A percentile compares a stretch with the other conserved stretches of the same genome.
phyloP scores from a whole-genome alignment of 306 rosid genomes.

The Lagenaria siceraria region DNA sequence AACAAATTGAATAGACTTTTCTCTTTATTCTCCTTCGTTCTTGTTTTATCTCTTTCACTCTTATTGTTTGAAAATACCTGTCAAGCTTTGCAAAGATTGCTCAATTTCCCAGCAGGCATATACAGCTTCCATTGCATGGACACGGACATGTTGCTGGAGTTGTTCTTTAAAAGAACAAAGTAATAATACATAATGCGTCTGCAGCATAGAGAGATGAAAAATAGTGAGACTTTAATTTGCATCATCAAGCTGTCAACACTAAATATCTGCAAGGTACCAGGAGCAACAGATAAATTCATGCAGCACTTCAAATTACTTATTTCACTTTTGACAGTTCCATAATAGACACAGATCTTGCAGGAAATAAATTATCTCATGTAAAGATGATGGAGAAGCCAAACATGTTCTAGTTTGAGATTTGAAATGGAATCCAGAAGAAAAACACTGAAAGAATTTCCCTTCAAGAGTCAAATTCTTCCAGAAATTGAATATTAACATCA shows the following conservation, averaged over 20 bases:
- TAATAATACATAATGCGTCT: conserved; percentile 92
- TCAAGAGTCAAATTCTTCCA: neutral
- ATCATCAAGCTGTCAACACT: neutral
- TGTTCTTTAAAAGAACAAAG: conserved; percentile 98
- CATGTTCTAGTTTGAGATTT: neutral
- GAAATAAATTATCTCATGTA: neutral
- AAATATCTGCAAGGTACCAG: neutral
- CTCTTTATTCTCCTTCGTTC: neutral
- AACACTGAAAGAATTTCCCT: neutral
- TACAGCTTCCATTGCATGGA: conserved; percentile 99
- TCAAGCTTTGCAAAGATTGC: conserved; percentile 85
- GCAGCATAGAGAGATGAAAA: conserved; percentile 19
- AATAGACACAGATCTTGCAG: neutral
- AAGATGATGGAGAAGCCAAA: neutral
- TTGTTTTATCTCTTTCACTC: neutral
- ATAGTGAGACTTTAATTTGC: neutral
- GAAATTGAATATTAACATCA: neutral
- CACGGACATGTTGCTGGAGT: conserved; percentile 93
- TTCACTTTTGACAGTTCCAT: neutral
- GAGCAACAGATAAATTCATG: neutral
- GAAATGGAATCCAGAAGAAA: neutral
- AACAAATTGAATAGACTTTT: neutral
- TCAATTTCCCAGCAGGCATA: conserved; percentile 99
- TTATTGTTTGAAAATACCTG: conserved; percentile 39
- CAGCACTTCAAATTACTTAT: neutral